These are phyloP conservation scores for Macadamia integrifolia DNA, from an alignment of 164 flowering plant genomes.

Conservation along the genomic window DNA sequence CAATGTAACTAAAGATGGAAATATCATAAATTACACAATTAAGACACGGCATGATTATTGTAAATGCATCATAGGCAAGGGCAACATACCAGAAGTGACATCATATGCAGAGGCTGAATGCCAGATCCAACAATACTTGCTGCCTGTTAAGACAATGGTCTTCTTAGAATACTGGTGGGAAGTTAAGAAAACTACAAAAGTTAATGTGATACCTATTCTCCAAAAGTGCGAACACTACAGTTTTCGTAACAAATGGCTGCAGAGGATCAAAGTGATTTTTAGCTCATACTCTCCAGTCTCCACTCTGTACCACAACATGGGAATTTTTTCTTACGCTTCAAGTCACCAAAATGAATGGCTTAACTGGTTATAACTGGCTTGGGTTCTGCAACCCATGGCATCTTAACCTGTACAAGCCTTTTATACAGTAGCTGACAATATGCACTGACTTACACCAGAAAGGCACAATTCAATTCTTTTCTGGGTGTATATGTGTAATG, in stretches of 20 bases:
- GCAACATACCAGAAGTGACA: slow-evolving; percentile 36
- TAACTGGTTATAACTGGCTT: background rate
- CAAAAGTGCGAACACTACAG: background rate
- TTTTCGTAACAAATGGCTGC: background rate
- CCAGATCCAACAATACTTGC: slow-evolving; percentile 51
- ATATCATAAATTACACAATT: background rate
- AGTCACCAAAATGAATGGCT: background rate
- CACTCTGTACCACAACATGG: background rate
- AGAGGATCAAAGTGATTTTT: background rate
- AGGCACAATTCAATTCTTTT: too few species aligned
- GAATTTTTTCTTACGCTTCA: background rate
- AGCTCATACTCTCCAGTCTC: background rate
- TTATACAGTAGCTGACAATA: too few species aligned
- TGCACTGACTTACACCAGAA: too few species aligned
- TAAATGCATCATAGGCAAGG: slow-evolving; percentile 1
- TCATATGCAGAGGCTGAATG: slow-evolving; percentile 62
- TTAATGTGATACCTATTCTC: background rate
- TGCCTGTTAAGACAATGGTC: slow-evolving; percentile 26
- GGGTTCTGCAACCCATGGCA: background rate
- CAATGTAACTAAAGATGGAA: background rate
- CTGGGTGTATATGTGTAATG: too few species aligned
- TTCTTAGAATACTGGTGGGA: background rate
- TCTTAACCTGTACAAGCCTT: background rate
- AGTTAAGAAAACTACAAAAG: background rate
- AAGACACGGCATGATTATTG: background rate